These are phyloP conservation scores for Laetiporus sulphureus DNA, from an alignment of 1,284 basidiomycete species.

Conservation along the genomic window DNA sequence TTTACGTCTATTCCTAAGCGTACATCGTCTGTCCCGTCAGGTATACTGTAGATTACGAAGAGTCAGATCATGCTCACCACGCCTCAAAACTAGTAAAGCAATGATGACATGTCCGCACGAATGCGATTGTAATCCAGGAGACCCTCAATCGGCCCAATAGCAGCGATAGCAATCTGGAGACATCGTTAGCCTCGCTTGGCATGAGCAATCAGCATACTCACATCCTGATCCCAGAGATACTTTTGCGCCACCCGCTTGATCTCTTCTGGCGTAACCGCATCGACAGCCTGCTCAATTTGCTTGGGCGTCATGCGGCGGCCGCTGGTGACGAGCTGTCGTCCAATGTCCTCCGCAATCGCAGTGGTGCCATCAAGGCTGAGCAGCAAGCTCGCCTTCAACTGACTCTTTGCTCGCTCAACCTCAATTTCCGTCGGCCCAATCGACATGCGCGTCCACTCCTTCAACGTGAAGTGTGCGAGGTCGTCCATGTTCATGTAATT, in stretches of 20 bases:
- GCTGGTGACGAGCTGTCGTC: slow-evolving; percentile 92
- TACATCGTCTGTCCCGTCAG: too few relatives aligned
- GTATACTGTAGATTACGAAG: too few relatives aligned
- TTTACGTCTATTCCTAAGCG: slow-evolving; percentile 8
- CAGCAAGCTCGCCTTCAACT: slow-evolving; percentile 92
- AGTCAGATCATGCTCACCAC: too few relatives aligned
- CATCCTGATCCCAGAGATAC: slow-evolving; percentile 96
- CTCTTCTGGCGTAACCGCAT: slow-evolving; percentile 84
- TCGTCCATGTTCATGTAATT: slow-evolving; percentile 94
- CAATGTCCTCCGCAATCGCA: slow-evolving; percentile 97
- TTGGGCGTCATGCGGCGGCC: slow-evolving; percentile 87
- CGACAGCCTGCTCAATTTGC: slow-evolving; percentile 92
- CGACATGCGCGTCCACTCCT: slow-evolving; percentile 97
- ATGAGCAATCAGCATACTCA: slow-evolving; percentile 33
- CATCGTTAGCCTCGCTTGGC: not conserved
- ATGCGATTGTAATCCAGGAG: slow-evolving; percentile 82
- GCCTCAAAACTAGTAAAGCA: slow-evolving; percentile 60
- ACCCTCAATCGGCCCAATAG: slow-evolving; percentile 84
- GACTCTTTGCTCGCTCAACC: slow-evolving; percentile 96
- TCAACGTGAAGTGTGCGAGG: slow-evolving; percentile 88
- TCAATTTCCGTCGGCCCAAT: slow-evolving; percentile 80
- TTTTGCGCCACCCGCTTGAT: slow-evolving; percentile 94
- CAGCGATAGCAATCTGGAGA: slow-evolving; percentile 69
- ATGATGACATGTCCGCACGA: slow-evolving; percentile 74
- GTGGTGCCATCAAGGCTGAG: slow-evolving; percentile 93